These are phyloP conservation scores for Diaporthe australafricana DNA, from an alignment of 2,329 filamentous ascomycete species.

Conservation along the genomic window DNA sequence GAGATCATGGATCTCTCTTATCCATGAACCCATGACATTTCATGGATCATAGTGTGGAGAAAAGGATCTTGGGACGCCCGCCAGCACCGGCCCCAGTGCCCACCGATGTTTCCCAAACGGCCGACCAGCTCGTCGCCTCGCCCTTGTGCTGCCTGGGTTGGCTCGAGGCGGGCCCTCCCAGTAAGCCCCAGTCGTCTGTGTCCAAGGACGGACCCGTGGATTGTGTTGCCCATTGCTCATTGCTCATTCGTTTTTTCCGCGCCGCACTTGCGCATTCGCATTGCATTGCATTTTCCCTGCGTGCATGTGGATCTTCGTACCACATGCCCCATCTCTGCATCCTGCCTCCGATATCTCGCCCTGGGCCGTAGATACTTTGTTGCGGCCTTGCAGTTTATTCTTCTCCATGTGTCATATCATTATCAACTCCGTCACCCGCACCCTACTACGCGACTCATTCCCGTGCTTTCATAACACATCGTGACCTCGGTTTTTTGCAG, in stretches of 20 bases:
- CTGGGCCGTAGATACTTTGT: neutral
- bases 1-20: conserved; percentile 16
- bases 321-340: neutral
- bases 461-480: conserved; percentile 10
- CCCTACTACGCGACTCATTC: conserved; percentile 12
- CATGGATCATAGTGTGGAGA: conserved; percentile 8
- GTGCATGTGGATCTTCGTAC: conserved; percentile 24
- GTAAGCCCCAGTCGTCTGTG: neutral
- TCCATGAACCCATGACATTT: conserved; percentile 3
- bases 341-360: conserved; percentile 16
- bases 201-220: too few species aligned
- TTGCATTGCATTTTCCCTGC: conserved; percentile 28
- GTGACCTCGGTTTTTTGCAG: neutral
- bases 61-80: conserved; percentile 2
- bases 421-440: neutral
- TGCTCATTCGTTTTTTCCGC: neutral
- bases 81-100: neutral
- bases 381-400: neutral
- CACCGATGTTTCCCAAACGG: neutral
- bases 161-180: neutral
- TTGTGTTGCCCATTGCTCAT: neutral
- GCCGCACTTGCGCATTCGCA: conserved; percentile 1
- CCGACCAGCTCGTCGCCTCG: neutral
- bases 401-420: conserved; percentile 18
- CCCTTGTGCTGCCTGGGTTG: neutral